These are phyloP conservation scores for Mycosphaerella arachidis DNA, from an alignment of 2,329 filamentous ascomycete species.

Conservation along the genomic window DNA sequence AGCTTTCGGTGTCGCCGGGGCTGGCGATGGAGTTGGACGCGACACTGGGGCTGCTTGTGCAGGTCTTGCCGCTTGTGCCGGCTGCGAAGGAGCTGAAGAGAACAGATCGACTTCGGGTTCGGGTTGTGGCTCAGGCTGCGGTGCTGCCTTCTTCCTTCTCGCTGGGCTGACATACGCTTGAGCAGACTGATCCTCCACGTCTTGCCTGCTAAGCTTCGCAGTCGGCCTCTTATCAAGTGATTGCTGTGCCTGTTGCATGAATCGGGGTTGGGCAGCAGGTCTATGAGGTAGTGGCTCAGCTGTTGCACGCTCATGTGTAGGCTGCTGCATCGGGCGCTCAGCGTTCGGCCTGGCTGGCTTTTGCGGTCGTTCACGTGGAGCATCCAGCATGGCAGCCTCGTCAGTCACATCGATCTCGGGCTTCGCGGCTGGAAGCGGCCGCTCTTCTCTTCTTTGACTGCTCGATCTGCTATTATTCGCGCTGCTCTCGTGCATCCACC, in stretches of 20 bases:
- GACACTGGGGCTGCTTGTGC: conserved; percentile 19
- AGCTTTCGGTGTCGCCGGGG: conserved; percentile 43
- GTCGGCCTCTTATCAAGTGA: conserved; percentile 38
- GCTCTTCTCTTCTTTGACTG: conserved; percentile 24
- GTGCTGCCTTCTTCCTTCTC: conserved; percentile 65
- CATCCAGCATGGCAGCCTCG: conserved; percentile 72
- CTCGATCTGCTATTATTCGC: conserved; percentile 25
- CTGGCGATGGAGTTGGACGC: conserved; percentile 38
- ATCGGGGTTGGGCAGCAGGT: conserved; percentile 37
- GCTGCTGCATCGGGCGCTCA: conserved; percentile 16
- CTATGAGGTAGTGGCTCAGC: conserved; percentile 35
- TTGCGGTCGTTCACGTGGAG: conserved; percentile 53
- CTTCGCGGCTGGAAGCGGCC: conserved; percentile 23
- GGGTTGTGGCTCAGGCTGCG: conserved; percentile 28
- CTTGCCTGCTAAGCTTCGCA: conserved; percentile 65
- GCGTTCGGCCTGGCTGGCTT: conserved; percentile 32
- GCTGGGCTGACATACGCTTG: conserved; percentile 86
- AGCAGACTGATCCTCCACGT: conserved; percentile 72
- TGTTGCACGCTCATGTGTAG: conserved; percentile 24
- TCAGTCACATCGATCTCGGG: conserved; percentile 37
- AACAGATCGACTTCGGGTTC: conserved; percentile 35
- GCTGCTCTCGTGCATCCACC: conserved; percentile 81
- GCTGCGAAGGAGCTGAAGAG: conserved; percentile 23
- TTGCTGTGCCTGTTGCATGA: conserved; percentile 37
- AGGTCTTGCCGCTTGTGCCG: conserved; percentile 11